These are phyloP conservation scores for Abrus precatorius DNA, from an alignment of 306 rosid species.

Conservation along the genomic window DNA sequence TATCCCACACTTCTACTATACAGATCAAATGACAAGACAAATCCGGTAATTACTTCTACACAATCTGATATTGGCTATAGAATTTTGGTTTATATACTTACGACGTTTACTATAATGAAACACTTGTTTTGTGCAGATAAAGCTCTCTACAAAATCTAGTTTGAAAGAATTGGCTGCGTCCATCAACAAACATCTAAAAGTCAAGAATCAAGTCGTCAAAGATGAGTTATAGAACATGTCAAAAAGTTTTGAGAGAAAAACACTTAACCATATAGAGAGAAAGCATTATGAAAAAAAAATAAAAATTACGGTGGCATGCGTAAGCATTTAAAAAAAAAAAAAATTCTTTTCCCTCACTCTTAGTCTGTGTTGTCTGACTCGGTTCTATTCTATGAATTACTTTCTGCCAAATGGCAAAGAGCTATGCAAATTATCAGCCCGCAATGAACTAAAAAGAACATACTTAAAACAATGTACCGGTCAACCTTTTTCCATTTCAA, in stretches of 20 bases:
- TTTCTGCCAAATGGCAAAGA: constrained; percentile 30
- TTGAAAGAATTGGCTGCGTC: constrained; percentile 88
- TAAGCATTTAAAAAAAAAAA: constrained; percentile 1
- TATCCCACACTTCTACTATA: constrained; percentile 83
- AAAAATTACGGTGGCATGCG: constrained; percentile 8
- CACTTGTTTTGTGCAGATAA: constrained; percentile 64
- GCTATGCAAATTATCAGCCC: background rate
- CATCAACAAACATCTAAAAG: constrained; percentile 71
- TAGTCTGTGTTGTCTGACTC: background rate
- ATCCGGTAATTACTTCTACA: constrained; percentile 68
- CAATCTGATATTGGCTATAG: constrained; percentile 1
- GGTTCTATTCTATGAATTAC: constrained; percentile 20
- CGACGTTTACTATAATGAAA: constrained; percentile 2
- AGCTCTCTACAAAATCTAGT: constrained; percentile 73
- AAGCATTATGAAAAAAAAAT: constrained; percentile 6
- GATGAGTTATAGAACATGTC: constrained; percentile 73
- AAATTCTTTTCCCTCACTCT: background rate
- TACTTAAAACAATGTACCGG: background rate
- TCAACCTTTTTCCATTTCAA: constrained; percentile 18
- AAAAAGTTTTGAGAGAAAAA: constrained; percentile 16
- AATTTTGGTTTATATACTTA: constrained; percentile 3
- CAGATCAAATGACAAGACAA: constrained; percentile 68
- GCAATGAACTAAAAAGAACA: constrained; percentile 4
- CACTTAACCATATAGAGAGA: constrained; percentile 19
- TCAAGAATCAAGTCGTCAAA: constrained; percentile 57